Conservation (phyloP, 495 filamentous ascomycete genomes). For the Annulohypoxylon bovei region DNA sequence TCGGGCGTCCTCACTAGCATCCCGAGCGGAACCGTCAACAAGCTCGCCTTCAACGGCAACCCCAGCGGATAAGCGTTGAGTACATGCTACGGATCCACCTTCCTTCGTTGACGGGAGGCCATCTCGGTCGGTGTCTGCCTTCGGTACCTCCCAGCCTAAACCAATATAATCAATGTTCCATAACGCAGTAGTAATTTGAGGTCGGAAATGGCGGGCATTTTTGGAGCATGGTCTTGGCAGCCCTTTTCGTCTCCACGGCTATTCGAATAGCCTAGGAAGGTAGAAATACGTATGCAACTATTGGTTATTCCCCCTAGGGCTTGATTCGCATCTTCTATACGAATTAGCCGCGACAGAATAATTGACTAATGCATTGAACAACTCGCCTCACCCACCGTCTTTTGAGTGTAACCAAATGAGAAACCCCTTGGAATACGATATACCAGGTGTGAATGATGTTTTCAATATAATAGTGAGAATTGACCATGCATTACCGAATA, state of each 20-base stretch:
- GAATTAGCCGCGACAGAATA: constrained; percentile 37
- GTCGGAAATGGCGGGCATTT: constrained; percentile 10
- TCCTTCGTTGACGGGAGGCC: not conserved
- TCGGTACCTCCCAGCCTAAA: not conserved
- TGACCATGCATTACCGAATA: not conserved
- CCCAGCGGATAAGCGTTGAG: constrained; percentile 44
- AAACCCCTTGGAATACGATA: constrained; percentile 3
- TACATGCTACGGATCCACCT: not conserved
- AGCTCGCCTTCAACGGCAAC: constrained; percentile 63
- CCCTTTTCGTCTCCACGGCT: constrained; percentile 22
- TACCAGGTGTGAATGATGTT: not conserved
- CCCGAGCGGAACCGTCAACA: constrained; percentile 58
- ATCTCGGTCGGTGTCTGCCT: not conserved
- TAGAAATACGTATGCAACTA: constrained; percentile 25
- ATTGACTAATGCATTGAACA: constrained; percentile 31
- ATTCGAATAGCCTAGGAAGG: constrained; percentile 39
- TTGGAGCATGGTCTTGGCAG: constrained; percentile 22
- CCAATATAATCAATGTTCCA: constrained; percentile 2
- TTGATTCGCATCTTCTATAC: constrained; percentile 15
- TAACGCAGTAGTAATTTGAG: constrained; percentile 15
- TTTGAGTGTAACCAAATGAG: constrained; percentile 17
- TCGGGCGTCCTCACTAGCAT: constrained; percentile 49
- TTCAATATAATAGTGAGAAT: constrained; percentile 13
- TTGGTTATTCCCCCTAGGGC: constrained; percentile 7
- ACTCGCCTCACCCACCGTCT: constrained; percentile 1